phyloP scores from a whole-genome alignment of 2,329 filamentous ascomycete species.

The Beauveria pseudobassiana region DNA sequence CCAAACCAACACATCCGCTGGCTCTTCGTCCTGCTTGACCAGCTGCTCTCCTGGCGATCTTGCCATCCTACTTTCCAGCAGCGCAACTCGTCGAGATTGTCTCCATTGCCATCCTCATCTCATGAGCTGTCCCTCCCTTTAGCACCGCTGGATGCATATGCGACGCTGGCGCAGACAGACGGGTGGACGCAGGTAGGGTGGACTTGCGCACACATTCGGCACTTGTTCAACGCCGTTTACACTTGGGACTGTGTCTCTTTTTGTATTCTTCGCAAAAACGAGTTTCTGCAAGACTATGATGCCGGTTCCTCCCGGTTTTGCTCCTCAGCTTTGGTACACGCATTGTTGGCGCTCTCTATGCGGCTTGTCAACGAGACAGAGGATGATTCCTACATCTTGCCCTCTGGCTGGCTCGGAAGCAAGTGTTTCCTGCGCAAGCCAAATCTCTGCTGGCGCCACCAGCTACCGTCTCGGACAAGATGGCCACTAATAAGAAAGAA shows the following conservation, averaged over 20 bases:
- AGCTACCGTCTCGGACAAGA: no score
- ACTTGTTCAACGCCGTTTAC: slow-evolving; percentile 5
- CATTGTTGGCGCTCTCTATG: slow-evolving; percentile 7
- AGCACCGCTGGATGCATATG: background rate
- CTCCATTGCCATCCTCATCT: background rate
- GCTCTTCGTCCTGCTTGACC: background rate
- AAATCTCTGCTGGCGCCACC: background rate
- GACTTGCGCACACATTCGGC: slow-evolving; percentile 8
- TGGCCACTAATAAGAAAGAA: no score
- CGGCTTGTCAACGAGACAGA: background rate
- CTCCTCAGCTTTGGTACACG: slow-evolving; percentile 12
- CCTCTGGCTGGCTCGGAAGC: slow-evolving; percentile 5
- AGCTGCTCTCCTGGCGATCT: slow-evolving; percentile 3
- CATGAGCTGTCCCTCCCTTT: background rate
- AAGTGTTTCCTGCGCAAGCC: slow-evolving; percentile 1
- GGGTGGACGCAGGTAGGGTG: slow-evolving; percentile 8
- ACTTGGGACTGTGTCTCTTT: slow-evolving; percentile 13
- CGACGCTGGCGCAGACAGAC: background rate
- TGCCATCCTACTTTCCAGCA: background rate
- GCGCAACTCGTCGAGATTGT: background rate
- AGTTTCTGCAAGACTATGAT: slow-evolving; percentile 21
- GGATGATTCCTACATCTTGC: background rate
- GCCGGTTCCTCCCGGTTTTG: slow-evolving; percentile 8
- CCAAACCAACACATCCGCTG: background rate
- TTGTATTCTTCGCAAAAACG: slow-evolving; percentile 16